phyloP scores from a whole-genome alignment of 176 grass and related monocot species.

The Zoysia pacifica region DNA sequence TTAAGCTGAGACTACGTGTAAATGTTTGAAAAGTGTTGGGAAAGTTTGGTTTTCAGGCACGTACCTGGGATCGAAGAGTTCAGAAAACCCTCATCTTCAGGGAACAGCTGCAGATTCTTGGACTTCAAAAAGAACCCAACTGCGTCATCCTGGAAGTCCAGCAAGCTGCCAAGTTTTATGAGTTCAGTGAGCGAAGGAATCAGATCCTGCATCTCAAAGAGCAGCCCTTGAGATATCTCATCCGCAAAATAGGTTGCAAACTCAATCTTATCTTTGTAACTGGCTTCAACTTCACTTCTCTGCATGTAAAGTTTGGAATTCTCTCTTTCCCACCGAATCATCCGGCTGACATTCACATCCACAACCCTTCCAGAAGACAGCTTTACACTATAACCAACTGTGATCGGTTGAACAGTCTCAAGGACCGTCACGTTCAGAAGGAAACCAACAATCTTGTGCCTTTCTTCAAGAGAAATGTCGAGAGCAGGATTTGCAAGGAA shows the following conservation, averaged over 20 bases:
- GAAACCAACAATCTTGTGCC: conserved; percentile 43
- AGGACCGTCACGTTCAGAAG: conserved; percentile 51
- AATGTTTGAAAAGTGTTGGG: neutral
- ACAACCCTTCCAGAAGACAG: conserved; percentile 38
- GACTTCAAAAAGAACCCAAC: conserved; percentile 61
- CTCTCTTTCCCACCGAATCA: conserved; percentile 68
- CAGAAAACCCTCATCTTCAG: conserved; percentile 63
- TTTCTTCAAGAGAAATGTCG: conserved; percentile 32
- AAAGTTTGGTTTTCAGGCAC: neutral
- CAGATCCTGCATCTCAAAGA: conserved; percentile 53
- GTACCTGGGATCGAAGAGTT: conserved; percentile 22
- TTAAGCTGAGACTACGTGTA: neutral
- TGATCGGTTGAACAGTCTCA: conserved; percentile 45
- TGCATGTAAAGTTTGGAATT: conserved; percentile 40
- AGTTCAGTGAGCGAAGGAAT: conserved; percentile 55
- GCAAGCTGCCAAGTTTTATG: conserved; percentile 49
- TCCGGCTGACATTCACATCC: conserved; percentile 33
- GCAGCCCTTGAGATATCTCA: conserved; percentile 61
- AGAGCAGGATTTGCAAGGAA: conserved; percentile 49
- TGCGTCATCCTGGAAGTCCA: conserved; percentile 56
- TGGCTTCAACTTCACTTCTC: neutral
- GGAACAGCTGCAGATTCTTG: conserved; percentile 64
- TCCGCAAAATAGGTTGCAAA: conserved; percentile 55
- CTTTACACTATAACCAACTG: conserved; percentile 43
- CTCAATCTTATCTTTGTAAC: conserved; percentile 46